These are phyloP conservation scores for Neurospora terricola DNA, from an alignment of 495 filamentous ascomycete species.

Conservation along the genomic window DNA sequence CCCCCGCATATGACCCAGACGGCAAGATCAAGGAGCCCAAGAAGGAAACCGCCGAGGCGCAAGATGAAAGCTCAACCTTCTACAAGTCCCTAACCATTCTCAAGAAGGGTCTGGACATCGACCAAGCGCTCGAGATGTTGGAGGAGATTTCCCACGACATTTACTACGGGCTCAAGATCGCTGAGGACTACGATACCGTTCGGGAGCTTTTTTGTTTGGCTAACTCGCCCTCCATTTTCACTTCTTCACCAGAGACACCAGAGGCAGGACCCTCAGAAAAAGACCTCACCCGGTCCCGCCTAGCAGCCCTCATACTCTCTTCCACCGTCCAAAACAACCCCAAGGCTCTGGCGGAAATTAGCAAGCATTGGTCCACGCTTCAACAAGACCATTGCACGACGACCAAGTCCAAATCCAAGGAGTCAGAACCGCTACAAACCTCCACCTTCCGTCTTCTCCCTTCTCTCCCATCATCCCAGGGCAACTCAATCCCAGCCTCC, in stretches of 20 bases:
- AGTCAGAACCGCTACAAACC: background rate
- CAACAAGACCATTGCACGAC: conserved; percentile 18
- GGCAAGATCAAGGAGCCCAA: conserved; percentile 40
- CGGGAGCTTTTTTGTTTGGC: conserved; percentile 35
- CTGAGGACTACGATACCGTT: conserved; percentile 37
- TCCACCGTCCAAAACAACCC: conserved; percentile 54
- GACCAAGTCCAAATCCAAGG: background rate
- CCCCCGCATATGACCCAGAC: conserved; percentile 38
- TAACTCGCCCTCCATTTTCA: conserved; percentile 10
- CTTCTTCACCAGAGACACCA: background rate
- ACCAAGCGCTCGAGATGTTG: conserved; percentile 39
- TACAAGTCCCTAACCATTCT: conserved; percentile 32
- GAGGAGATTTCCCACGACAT: conserved; percentile 53
- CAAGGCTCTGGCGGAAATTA: conserved; percentile 41
- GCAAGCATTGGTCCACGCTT: conserved; percentile 28
- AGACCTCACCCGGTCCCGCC: conserved; percentile 23
- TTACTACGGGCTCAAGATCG: conserved; percentile 58
- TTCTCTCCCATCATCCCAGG: background rate
- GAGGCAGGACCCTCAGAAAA: background rate
- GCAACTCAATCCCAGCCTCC: conserved; percentile 9
- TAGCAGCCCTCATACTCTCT: conserved; percentile 44
- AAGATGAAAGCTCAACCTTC: conserved; percentile 22
- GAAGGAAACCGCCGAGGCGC: conserved; percentile 17
- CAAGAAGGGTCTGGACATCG: conserved; percentile 27
- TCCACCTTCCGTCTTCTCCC: conserved; percentile 18